These are phyloP conservation scores for Tubosaeta sp. DNA, from an alignment of 768 basidiomycete species.

Conservation along the genomic window DNA sequence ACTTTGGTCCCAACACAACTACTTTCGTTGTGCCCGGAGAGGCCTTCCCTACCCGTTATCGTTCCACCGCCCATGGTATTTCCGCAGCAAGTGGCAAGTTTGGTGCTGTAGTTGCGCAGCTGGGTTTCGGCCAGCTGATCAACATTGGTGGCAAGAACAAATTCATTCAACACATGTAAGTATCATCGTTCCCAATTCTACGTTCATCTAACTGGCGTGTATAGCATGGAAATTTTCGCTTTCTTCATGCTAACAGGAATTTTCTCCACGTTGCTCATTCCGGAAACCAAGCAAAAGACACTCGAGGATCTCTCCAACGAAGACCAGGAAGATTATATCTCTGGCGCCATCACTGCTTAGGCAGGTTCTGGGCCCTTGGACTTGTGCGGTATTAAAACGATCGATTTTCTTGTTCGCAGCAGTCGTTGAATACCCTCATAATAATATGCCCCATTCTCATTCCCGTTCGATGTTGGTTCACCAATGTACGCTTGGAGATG, in stretches of 20 bases:
- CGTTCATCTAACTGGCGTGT: not conserved
- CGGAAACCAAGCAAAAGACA: constrained; percentile 66
- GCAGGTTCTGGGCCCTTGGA: not conserved
- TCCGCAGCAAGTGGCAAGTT: constrained; percentile 80
- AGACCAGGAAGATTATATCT: constrained; percentile 57
- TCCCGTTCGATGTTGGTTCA: not conserved
- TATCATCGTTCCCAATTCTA: constrained; percentile 8
- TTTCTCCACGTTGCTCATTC: constrained; percentile 73
- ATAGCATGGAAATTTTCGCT: constrained; percentile 73
- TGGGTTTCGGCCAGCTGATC: constrained; percentile 65
- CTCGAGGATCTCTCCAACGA: constrained; percentile 77
- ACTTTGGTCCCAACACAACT: constrained; percentile 79
- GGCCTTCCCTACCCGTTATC: constrained; percentile 83
- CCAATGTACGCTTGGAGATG: not conserved
- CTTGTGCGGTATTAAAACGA: not conserved
- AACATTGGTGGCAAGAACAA: constrained; percentile 62
- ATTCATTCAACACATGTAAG: constrained; percentile 69
- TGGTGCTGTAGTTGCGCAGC: constrained; percentile 77
- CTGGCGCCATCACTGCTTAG: constrained; percentile 16
- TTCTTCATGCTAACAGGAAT: constrained; percentile 85
- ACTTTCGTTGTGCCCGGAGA: constrained; percentile 83
- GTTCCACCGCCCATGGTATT: constrained; percentile 82
- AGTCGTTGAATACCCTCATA: not conserved
- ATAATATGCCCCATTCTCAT: constrained; percentile 5
- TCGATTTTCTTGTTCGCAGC: not conserved